phyloP scores from a whole-genome alignment of 345 rosid genomes.

The Gynandropsis gynandra region DNA sequence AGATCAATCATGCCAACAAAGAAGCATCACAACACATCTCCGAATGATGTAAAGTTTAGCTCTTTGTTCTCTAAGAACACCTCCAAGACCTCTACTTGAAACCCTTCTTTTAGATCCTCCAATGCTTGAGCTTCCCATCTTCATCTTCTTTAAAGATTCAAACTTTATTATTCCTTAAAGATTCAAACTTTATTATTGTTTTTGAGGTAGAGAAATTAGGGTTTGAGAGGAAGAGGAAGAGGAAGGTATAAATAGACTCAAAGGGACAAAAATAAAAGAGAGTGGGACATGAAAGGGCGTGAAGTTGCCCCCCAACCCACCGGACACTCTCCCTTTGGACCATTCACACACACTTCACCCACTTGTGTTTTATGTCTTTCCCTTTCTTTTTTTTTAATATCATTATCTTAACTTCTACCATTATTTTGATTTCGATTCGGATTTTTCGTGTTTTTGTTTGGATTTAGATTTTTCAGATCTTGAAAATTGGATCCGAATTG shows the following conservation, averaged over 20 bases:
- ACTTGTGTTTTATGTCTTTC: constrained; percentile 25
- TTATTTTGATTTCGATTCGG: no score
- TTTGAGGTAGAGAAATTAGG: constrained; percentile 10
- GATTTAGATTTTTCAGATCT: no score
- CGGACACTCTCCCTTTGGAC: constrained; percentile 21
- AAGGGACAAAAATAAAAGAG: constrained; percentile 12
- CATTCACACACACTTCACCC: constrained; percentile 10
- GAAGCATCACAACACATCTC: constrained; percentile 82
- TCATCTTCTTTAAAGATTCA: constrained; percentile 27
- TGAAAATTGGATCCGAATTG: no score
- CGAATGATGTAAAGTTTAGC: constrained; percentile 76
- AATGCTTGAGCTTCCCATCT: constrained; percentile 38
- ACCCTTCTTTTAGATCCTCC: constrained; percentile 65
- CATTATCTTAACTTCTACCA: no score
- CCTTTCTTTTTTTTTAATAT: constrained; percentile 19
- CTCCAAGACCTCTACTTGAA: constrained; percentile 57
- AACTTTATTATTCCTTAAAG: background rate
- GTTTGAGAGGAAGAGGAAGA: constrained; percentile 15
- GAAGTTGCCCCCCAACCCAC: constrained; percentile 27
- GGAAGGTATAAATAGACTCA: constrained; percentile 1
- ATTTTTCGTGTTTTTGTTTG: no score
- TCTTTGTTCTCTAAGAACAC: constrained; percentile 74
- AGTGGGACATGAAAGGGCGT: constrained; percentile 25
- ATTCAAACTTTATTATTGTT: background rate
- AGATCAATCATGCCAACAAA: constrained; percentile 83